Percentiles rank a stretch among this genome's conserved stretches.
These are phyloP conservation scores for Talaromyces sp. DNA, from an alignment of 2,329 filamentous ascomycete genomes.

Conservation along the genomic window DNA sequence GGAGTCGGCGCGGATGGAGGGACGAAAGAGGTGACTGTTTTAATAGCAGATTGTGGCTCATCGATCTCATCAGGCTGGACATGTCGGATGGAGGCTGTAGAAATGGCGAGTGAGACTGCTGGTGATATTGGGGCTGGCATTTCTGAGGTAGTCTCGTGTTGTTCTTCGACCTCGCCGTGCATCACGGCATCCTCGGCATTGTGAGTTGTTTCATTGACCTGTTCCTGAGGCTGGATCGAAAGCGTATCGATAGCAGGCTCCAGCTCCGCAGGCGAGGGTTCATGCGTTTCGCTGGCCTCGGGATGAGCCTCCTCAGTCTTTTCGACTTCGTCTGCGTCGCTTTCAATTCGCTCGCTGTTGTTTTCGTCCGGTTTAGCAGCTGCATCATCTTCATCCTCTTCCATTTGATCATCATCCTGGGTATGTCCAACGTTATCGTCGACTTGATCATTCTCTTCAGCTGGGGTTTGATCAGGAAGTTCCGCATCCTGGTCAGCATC, in stretches of 20 bases:
- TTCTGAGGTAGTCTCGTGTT: neutral
- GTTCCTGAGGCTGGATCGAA: neutral
- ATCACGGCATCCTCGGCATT: neutral
- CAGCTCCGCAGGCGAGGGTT: neutral
- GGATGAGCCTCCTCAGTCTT: neutral
- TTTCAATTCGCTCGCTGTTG: neutral
- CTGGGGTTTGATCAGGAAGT: neutral
- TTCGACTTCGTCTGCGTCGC: neutral
- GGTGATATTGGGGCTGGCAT: neutral
- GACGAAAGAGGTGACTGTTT: neutral
- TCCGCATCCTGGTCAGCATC: neutral
- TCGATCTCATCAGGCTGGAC: conserved; percentile 4
- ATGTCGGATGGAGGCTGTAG: neutral
- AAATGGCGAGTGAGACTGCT: neutral
- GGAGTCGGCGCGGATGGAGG: conserved; percentile 18
- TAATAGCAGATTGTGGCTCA: neutral
- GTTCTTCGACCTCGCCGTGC: neutral
- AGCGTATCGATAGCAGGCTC: neutral
- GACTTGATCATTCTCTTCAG: neutral
- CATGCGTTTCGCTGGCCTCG: neutral
- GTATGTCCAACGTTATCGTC: neutral
- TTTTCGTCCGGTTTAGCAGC: neutral
- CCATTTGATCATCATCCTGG: conserved; percentile 1
- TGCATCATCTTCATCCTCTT: neutral
- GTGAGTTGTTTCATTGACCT: neutral